A percentile compares a stretch with the other conserved stretches of the same genome.
Conservation (phyloP, 257 asterid species). For the Penstemon barbatus region DNA sequence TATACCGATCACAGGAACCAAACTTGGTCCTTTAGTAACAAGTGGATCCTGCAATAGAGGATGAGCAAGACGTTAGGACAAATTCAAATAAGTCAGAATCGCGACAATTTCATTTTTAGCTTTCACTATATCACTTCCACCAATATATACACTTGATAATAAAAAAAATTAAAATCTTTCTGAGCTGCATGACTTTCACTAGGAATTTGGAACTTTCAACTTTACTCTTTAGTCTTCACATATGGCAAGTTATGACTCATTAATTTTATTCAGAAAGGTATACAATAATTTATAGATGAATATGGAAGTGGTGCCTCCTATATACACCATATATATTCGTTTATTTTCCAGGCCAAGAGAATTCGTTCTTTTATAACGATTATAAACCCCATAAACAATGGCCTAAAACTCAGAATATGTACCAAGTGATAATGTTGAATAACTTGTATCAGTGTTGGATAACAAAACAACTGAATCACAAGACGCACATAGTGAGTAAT, state of each 20-base stretch:
- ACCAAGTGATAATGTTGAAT: background rate
- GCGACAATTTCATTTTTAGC: background rate
- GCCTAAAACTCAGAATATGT: background rate
- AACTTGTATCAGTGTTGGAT: background rate
- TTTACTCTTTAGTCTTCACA: background rate
- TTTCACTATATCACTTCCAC: conserved; percentile 11
- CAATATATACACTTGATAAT: background rate
- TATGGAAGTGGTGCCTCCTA: background rate
- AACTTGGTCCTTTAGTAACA: conserved; percentile 64
- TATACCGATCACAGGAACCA: conserved; percentile 75
- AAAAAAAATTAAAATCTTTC: background rate
- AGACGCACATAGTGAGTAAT: background rate
- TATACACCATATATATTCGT: background rate
- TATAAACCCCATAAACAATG: conserved; percentile 2
- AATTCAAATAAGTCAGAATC: conserved; percentile 12
- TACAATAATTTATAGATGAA: background rate
- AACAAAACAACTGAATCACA: background rate
- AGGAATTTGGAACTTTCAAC: conserved; percentile 11
- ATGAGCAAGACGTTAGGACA: conserved; percentile 1
- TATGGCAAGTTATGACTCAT: background rate
- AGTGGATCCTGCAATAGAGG: conserved; percentile 62
- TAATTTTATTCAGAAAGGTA: background rate
- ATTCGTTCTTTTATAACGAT: background rate
- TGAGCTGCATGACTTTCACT: conserved; percentile 11
- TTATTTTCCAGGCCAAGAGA: background rate